Evolutionary conservation across 495 filamentous ascomycete genomes (phyloP), one percentile per base, ranked within the genome.

Genomic region (Peziza echinospora): DNA sequence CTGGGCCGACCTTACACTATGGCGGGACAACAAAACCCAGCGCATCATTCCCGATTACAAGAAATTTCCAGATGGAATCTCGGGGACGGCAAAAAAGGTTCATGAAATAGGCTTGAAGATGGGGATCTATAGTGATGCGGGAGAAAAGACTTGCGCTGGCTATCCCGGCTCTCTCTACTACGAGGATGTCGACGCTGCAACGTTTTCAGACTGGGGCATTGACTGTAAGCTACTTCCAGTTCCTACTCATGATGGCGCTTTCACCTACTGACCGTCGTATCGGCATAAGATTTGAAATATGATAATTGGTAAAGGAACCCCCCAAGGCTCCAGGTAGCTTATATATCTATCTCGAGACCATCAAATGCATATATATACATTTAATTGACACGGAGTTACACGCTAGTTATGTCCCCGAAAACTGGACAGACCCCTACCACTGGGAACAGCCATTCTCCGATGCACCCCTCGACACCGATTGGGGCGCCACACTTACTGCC

Each of bases 91-190:
- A 1, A 60, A 70, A 26, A 45, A 69, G 45, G 63, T 80, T 10
- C 77, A 82, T 56, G 53, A 50, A 6, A 51, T 76, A 50, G 75
- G 75, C 0, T 50, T 80, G 41, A 74, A 73, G 43, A 67, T 80
- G 24, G 76, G 77, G 0, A 76, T 82, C 49, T 82, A 80, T 57
- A 61, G 54, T 6, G 67, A 67, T 53, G 76, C 77, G 5, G 77
- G 77, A 5, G 63, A 63, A 17, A 60, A 62, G 45, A 80, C 77
- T 9, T 81, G 77, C 51, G 75, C 67, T 7, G 67, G 66, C 4
- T 80, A 76, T 52, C 69, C 71, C 5, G 78, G 69, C 1, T 71
- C 66, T 49, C 52, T 78, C 7, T 74, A 73, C 2, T 67, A 77
- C 46, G 77, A 81, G 60, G 51, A 53, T 4, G 60, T 71, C 5